Evolutionary conservation across 192 early-diverging fungal genomes (phyloP), one percentile per base, ranked within the genome.

Genomic region (Mortierella hygrophila): DNA sequence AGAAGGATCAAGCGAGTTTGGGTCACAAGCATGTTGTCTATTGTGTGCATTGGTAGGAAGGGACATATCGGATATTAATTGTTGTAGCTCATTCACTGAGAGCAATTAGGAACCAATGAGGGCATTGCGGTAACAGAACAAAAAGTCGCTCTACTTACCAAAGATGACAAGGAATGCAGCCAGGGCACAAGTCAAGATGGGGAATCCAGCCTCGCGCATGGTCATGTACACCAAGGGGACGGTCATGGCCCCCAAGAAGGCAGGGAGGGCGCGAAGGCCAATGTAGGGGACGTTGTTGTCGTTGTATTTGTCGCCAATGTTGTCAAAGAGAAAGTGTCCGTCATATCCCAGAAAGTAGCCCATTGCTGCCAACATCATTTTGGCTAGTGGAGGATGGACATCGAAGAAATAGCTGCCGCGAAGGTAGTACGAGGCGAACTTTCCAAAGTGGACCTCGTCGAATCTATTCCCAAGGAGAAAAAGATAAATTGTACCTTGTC

Each of bases 391-490:
- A 16, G 98, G 98, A 79, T 99, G 98, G 29, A 99, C 97, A 81
- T 99, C 98, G 90, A 99, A 99, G 88, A 95, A 98, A 90, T 97
- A 99, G 38, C 93, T 90, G 16, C 97, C 88, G 16, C 93, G 92
- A 44, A 99, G 83, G 76, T 99, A 99, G 91, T 95, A 98, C 23
- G 93, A 94, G 23, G 97, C 97, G 83, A 99, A 99, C 88, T 99
- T 99, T 70, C 98, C 98, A 92, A 99, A 99, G 87, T 99, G 98
- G 13, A 99, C 98, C 82, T 99, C 98, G 87, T 99, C 98, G 88
- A 99, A 99, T 0, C 96, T 96, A 76, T 38, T 57, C 26, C 20
- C 6, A 37, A 21, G 18, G 38, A 49, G 13, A 20, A 40, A 40
- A 23, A 60, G 55, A 47, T 23, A 44, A 26, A 65, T 26, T 80